Evolutionary conservation across 495 filamentous ascomycete species (phyloP).

Genomic region (Filosporella fistucella): DNA sequence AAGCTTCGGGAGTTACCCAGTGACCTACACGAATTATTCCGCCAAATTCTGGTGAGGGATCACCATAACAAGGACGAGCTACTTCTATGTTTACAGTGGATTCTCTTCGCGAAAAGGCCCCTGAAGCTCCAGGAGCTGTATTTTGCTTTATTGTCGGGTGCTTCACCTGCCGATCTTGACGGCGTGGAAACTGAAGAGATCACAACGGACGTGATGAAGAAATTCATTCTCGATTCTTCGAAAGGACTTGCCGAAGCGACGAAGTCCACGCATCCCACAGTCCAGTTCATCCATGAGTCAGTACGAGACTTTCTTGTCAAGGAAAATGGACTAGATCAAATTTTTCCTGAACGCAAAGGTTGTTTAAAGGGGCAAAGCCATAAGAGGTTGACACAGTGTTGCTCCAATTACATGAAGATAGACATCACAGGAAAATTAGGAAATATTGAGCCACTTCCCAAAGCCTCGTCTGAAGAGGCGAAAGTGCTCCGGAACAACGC

Average conservation of each 20-base stretch:
- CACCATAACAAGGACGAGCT: conserved; percentile 17
- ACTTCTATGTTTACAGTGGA: conserved; percentile 31
- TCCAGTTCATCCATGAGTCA: conserved; percentile 40
- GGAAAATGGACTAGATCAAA: no score
- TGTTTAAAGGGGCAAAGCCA: conserved; percentile 28
- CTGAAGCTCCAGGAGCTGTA: conserved; percentile 30
- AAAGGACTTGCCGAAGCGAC: conserved; percentile 31
- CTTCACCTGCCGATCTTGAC: conserved; percentile 12
- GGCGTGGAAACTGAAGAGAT: conserved; percentile 23
- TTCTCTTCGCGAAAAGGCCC: conserved; percentile 30
- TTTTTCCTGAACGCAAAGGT: no score
- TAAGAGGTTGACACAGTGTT: conserved; percentile 33
- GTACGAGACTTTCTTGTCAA: conserved; percentile 33
- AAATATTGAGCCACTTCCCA: conserved; percentile 18
- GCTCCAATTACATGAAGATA: conserved; percentile 23
- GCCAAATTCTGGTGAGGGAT: conserved; percentile 30
- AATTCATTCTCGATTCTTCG: conserved; percentile 26
- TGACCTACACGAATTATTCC: conserved; percentile 33
- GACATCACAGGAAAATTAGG: conserved; percentile 17
- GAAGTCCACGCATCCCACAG: conserved; percentile 11
- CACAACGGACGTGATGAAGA: conserved; percentile 24
- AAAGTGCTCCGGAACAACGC: conserved; percentile 16
- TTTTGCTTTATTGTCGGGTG: conserved; percentile 27
- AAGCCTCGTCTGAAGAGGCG: not conserved
- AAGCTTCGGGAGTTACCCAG: conserved; percentile 32